phyloP scores from a whole-genome alignment of 129 eudicot species.

The Chrysanthemum lavandulifolium region DNA sequence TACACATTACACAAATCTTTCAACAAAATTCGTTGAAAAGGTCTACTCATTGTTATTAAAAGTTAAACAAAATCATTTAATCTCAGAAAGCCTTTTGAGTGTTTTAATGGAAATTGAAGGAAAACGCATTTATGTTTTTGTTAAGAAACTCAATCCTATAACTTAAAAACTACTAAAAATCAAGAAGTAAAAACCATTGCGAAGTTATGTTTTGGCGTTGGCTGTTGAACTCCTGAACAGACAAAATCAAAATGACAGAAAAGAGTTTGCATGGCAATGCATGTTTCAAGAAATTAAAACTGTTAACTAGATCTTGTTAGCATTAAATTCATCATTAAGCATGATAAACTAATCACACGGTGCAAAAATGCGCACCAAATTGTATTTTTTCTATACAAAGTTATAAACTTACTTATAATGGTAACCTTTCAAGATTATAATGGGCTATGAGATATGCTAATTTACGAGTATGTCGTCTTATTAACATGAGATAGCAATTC shows the following conservation, averaged over 20 bases:
- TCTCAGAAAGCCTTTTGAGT: too few species aligned
- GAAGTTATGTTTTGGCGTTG: too few species aligned
- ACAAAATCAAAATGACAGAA: not conserved
- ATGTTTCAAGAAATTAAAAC: not conserved
- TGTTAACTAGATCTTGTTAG: constrained; percentile 16
- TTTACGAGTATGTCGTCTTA: not conserved
- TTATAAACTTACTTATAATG: not conserved
- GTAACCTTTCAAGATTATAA: constrained; percentile 3
- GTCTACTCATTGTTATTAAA: too few species aligned
- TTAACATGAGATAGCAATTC: not conserved
- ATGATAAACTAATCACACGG: not conserved
- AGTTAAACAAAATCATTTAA: too few species aligned
- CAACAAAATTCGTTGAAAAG: too few species aligned
- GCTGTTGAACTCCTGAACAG: constrained; percentile 6
- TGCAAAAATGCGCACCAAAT: not conserved
- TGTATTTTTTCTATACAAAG: constrained; percentile 9
- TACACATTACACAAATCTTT: too few species aligned
- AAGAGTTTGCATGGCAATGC: not conserved
- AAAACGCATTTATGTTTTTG: too few species aligned
- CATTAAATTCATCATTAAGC: constrained; percentile 16
- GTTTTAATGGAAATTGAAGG: too few species aligned
- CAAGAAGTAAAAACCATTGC: not conserved
- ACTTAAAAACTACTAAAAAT: too few species aligned
- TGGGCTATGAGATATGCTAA: constrained; percentile 1
- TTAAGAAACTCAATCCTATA: too few species aligned